These are phyloP conservation scores for Saturnispora bothae DNA, from an alignment of 805 yeast species.

Conservation along the genomic window DNA sequence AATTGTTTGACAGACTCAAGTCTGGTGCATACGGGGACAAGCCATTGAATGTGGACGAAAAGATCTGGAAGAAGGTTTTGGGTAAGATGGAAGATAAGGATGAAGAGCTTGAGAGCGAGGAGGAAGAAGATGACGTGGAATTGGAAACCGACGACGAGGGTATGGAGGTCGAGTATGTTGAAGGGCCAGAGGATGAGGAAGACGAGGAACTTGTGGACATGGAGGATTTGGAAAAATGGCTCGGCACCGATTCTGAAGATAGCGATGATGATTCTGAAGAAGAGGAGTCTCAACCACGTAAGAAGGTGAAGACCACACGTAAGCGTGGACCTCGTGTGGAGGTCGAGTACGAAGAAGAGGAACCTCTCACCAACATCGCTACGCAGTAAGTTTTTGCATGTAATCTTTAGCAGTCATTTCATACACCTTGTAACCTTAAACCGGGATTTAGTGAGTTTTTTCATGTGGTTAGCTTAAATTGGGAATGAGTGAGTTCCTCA, in stretches of 20 bases:
- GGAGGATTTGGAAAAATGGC: constrained; percentile 89
- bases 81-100: constrained; percentile 52
- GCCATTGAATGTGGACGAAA: constrained; percentile 93
- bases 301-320: constrained; percentile 51
- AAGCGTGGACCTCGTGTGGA: constrained; percentile 55
- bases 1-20: constrained; percentile 85
- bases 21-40: constrained; percentile 98
- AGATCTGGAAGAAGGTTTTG: constrained; percentile 89
- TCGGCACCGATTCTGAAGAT: constrained; percentile 31
- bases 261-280: constrained; percentile 23
- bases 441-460: background rate
- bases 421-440: constrained; percentile 41
- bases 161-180: constrained; percentile 84
- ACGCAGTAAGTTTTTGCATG: constrained; percentile 4
- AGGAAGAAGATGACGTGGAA: constrained; percentile 60
- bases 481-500: too few relatives aligned
- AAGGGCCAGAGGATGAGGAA: constrained; percentile 82
- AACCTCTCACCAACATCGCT: constrained; percentile 25
- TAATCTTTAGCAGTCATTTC: constrained; percentile 9
- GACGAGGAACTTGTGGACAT: constrained; percentile 76
- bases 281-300: constrained; percentile 32
- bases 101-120: constrained; percentile 68
- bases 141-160: constrained; percentile 49
- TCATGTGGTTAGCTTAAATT: too few relatives aligned
- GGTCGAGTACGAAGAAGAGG: constrained; percentile 62